phyloP scores from a whole-genome alignment of 2,329 filamentous ascomycete genomes.

The Xylariaceae sp. region DNA sequence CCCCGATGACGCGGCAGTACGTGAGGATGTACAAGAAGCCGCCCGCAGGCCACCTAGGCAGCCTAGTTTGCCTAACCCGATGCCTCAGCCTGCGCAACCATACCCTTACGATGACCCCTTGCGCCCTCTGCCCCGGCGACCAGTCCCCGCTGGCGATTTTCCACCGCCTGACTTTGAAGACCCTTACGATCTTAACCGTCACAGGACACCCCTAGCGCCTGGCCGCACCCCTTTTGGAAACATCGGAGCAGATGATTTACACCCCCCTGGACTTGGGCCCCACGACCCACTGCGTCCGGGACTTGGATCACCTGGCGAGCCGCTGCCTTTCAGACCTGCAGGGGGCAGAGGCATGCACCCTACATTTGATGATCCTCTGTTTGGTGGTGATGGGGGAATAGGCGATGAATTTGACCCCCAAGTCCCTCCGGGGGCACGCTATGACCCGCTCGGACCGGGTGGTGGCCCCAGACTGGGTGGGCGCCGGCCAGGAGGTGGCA shows the following conservation, averaged over 20 bases:
- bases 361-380: slow-evolving; percentile 87
- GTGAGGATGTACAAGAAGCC: slow-evolving; percentile 39
- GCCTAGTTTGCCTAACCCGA: slow-evolving; percentile 43
- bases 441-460: slow-evolving; percentile 78
- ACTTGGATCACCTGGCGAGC: slow-evolving; percentile 56
- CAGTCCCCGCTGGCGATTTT: slow-evolving; percentile 67
- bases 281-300: slow-evolving; percentile 71
- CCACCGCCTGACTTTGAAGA: slow-evolving; percentile 90
- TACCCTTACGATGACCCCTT: slow-evolving; percentile 65
- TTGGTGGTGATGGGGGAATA: slow-evolving; percentile 51
- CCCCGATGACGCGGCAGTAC: slow-evolving; percentile 36
- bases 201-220: slow-evolving; percentile 40
- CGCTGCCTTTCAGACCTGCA: slow-evolving; percentile 47
- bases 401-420: slow-evolving; percentile 58
- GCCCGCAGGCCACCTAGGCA: slow-evolving; percentile 36
- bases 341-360: slow-evolving; percentile 86
- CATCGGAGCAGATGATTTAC: slow-evolving; percentile 80
- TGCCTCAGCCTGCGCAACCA: slow-evolving; percentile 58
- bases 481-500: slow-evolving; percentile 33
- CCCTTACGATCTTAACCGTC: slow-evolving; percentile 75
- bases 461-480: slow-evolving; percentile 43
- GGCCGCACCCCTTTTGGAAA: slow-evolving; percentile 53
- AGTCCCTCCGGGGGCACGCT: slow-evolving; percentile 82
- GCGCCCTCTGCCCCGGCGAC: slow-evolving; percentile 53
- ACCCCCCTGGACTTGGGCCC: slow-evolving; percentile 80